Evolutionary conservation across 192 early-diverging fungal species (phyloP), one percentile per base, ranked within the genome.

Genomic region (Mycoemilia scoparia): DNA sequence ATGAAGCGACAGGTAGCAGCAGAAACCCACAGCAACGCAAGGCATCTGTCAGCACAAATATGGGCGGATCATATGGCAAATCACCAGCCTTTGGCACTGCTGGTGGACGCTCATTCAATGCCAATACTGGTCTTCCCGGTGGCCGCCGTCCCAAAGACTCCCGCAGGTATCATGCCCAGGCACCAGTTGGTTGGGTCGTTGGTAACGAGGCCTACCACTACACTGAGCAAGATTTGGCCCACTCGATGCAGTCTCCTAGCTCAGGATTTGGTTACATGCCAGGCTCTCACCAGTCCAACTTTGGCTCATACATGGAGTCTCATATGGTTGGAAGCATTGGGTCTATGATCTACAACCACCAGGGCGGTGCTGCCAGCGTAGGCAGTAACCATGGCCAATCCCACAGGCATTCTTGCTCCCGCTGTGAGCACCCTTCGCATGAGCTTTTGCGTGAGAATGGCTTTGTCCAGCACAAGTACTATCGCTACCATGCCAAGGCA

Each of bases 401-500:
- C 23, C 62, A 70, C 28, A 71, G 77, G 24, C 67, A 69, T 2
- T 65, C 69, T 48, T 64, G 60, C 8, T 50, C 55, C 13, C 68
- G 67, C 53, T n/a, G n/a, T n/a, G 76, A 85, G 66, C 91, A 96
- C 53, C 91, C 91, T 2, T 77, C 72, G 30, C 88, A 92, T 51
- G 87, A 87, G 49, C 66, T 96, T 13, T 58, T 96, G 56, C 81
- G 79, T 37, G 91, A 96, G 61, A 86, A 88, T 53, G 91, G 91
- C n/a, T 96, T 91, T 47, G 67, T 92, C 39, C 87, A 96, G 67
- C 84, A 91, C 60, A 92, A 87, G 53, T 96, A 96, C 57, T 71
- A 78, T 51, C 82, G 88, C 55, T 96, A 85, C 64, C 84, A 83
- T 45, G 77, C 75, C 38, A 83, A 87, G 65, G 91, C 91, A 21